phyloP scores from a whole-genome alignment of 768 basidiomycete species.

The Pseudohyphozyma bogoriensis region DNA sequence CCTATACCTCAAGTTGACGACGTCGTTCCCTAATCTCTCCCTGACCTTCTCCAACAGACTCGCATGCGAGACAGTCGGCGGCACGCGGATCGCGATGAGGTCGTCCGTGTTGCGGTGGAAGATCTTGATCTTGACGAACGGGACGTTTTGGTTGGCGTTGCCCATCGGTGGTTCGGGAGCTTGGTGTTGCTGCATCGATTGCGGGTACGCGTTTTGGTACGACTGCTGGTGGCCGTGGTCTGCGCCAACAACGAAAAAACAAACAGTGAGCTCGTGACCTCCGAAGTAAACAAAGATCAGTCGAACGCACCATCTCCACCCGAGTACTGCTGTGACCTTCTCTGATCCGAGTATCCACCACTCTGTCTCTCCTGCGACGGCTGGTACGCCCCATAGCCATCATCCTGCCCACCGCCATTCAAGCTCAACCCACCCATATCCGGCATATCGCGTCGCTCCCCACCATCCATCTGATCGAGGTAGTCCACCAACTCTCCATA shows the following conservation, averaged over 20 bases:
- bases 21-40: slow-evolving; percentile 65
- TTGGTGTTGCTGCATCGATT: neutral
- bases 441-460: neutral
- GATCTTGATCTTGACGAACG: slow-evolving; percentile 97
- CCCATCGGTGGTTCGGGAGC: slow-evolving; percentile 11
- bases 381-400: neutral
- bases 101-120: slow-evolving; percentile 90
- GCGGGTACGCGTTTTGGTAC: slow-evolving; percentile 4
- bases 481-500: slow-evolving; percentile 33
- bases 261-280: neutral
- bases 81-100: slow-evolving; percentile 90
- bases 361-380: neutral
- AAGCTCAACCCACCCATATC: slow-evolving; percentile 18
- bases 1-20: slow-evolving; percentile 55
- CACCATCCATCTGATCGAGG: slow-evolving; percentile 31
- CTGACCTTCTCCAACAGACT: slow-evolving; percentile 90
- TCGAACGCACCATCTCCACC: neutral
- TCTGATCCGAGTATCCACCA: neutral
- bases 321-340: neutral
- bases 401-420: slow-evolving; percentile 4
- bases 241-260: neutral
- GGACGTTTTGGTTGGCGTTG: slow-evolving; percentile 35
- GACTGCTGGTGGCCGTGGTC: neutral
- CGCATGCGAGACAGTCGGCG: slow-evolving; percentile 72
- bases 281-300: neutral